Percentiles rank a stretch among this genome's conserved stretches.
phyloP scores from a whole-genome alignment of 1,139 yeast species.

The Suhomyces bribrorum region DNA sequence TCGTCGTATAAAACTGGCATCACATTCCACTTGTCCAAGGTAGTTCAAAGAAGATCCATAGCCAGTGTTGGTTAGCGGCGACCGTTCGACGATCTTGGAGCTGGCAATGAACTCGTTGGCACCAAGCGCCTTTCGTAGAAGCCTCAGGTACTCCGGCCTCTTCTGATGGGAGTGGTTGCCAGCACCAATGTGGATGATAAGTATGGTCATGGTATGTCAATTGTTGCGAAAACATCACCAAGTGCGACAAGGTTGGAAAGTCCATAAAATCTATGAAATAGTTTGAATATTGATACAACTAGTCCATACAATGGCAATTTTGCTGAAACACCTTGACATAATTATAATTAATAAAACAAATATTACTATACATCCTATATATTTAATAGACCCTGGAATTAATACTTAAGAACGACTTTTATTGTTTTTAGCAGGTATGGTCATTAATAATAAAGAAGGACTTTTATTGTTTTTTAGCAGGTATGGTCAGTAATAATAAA shows the following conservation, averaged over 20 bases:
- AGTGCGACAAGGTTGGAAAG: background rate
- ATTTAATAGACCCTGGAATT: too few relatives aligned
- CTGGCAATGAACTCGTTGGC: slow-evolving; percentile 16
- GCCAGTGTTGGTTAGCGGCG: slow-evolving; percentile 56
- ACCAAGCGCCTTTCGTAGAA: slow-evolving; percentile 25
- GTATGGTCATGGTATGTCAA: slow-evolving; percentile 5
- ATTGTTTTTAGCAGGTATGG: too few relatives aligned
- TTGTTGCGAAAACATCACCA: background rate
- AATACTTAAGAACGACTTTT: too few relatives aligned
- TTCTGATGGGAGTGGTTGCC: slow-evolving; percentile 32
- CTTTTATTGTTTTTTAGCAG: too few relatives aligned
- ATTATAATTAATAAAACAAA: too few relatives aligned
- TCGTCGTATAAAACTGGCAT: slow-evolving; percentile 33
- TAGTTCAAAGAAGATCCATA: slow-evolving; percentile 53
- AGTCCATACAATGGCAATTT: too few relatives aligned
- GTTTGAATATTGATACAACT: too few relatives aligned
- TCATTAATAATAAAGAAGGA: too few relatives aligned
- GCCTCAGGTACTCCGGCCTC: slow-evolving; percentile 21
- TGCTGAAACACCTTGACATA: too few relatives aligned
- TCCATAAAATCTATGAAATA: slow-evolving; percentile 1
- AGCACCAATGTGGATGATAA: slow-evolving; percentile 44
- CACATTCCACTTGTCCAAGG: slow-evolving; percentile 54
- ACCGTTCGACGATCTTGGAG: slow-evolving; percentile 39
- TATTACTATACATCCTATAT: too few relatives aligned
- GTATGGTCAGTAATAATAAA: too few relatives aligned